These are phyloP conservation scores for Tulasnella sp. DNA, from an alignment of 768 basidiomycete genomes.

Conservation along the genomic window DNA sequence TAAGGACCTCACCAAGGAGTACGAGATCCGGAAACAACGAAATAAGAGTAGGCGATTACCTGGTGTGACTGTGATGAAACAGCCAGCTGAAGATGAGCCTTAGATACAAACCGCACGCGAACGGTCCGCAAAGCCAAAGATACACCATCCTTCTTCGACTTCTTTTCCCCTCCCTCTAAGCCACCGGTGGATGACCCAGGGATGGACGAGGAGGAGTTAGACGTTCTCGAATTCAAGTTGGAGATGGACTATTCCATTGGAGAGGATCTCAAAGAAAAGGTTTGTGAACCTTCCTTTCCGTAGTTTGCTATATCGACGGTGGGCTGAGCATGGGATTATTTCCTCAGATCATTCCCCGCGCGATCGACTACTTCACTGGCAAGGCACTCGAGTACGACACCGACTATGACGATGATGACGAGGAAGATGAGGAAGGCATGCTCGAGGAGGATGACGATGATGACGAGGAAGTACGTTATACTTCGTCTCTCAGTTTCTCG, in stretches of 20 bases:
- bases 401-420: conserved; percentile 21
- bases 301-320: background rate
- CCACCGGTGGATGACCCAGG: conserved; percentile 60
- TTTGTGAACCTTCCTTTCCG: conserved; percentile 26
- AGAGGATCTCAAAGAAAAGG: conserved; percentile 96
- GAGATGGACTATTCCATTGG: conserved; percentile 98
- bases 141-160: conserved; percentile 97
- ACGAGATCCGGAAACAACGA: conserved; percentile 97
- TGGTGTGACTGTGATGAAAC: background rate
- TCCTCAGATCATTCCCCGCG: conserved; percentile 79
- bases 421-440: conserved; percentile 21
- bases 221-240: conserved; percentile 84
- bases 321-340: background rate
- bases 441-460: conserved; percentile 14
- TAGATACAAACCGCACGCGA: conserved; percentile 38
- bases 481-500: conserved; percentile 17
- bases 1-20: conserved; percentile 93
- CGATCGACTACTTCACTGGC: conserved; percentile 95
- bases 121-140: conserved; percentile 66
- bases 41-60: conserved; percentile 72
- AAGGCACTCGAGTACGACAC: conserved; percentile 77
- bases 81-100: background rate
- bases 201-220: conserved; percentile 72
- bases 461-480: conserved; percentile 44
- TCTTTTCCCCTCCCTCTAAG: conserved; percentile 72